Evolutionary conservation across 805 yeast species (phyloP).

Genomic region (Teunomyces kruisii): DNA sequence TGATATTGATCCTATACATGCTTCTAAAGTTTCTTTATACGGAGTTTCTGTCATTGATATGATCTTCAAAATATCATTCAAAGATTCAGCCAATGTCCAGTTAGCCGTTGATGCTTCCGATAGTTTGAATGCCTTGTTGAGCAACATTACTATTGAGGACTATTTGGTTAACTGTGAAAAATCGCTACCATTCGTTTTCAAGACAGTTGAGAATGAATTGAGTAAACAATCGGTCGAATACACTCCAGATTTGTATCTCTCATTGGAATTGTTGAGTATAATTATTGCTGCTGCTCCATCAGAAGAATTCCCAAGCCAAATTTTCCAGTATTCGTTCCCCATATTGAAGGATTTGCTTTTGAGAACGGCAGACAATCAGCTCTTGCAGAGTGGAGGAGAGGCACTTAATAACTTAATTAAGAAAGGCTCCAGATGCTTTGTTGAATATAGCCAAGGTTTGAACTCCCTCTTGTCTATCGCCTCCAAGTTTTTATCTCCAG

Average conservation of each 20-base stretch:
- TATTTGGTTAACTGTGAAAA: constrained; percentile 50
- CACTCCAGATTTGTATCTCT: constrained; percentile 57
- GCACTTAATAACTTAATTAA: constrained; percentile 62
- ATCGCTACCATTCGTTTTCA: constrained; percentile 51
- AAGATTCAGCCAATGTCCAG: constrained; percentile 75
- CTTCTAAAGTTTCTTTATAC: constrained; percentile 16
- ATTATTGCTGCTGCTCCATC: constrained; percentile 48
- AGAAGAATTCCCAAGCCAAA: constrained; percentile 32
- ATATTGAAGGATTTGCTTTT: constrained; percentile 39
- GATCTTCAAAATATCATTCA: constrained; percentile 62
- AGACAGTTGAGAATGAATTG: constrained; percentile 31
- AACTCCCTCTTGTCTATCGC: constrained; percentile 61
- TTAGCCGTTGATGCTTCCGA: constrained; percentile 66
- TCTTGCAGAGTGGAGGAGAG: constrained; percentile 75
- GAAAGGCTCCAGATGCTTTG: constrained; percentile 34
- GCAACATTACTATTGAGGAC: constrained; percentile 40
- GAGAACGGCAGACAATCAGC: constrained; percentile 66
- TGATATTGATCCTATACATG: constrained; percentile 28
- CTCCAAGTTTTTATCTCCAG: constrained; percentile 68
- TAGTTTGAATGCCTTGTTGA: constrained; percentile 61
- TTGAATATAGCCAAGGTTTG: constrained; percentile 45
- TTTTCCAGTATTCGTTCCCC: constrained; percentile 47
- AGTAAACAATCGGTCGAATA: constrained; percentile 40
- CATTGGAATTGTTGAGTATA: constrained; percentile 55
- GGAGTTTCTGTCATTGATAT: constrained; percentile 48